Evolutionary conservation across 2,329 filamentous ascomycete species (phyloP), one percentile per base, ranked within the genome.

Genomic region (Akanthomyces dipterigenus): DNA sequence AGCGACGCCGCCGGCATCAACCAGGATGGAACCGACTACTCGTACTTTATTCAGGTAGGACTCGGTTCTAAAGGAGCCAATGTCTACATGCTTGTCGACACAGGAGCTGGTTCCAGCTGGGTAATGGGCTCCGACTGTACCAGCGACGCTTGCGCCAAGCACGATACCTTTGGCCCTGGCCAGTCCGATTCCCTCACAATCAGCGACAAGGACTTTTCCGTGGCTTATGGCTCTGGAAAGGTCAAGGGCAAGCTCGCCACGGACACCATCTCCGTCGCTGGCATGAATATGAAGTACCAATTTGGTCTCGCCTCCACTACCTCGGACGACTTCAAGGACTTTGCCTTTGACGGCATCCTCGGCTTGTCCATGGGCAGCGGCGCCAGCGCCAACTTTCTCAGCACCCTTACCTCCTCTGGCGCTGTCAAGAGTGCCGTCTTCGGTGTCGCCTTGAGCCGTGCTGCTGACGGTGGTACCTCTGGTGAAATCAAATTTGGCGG

Each of bases 341-440:
- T 93, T 67, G 88, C 90, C 1, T 92, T 96, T 73, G 92, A 96
- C 71, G 92, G 92, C 26, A 96, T 96, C 54, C 77, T 96, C 3
- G 92, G 91, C 4, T 76, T 96, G 26, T 88, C 89, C 18, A 86
- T 87, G 67, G 82, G 81, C 63, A 76, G 79, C 12, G 82, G 82
- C 3, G 78, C 77, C 40, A 81, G 82, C 5, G 83, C 88, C 22
- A 90, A 86, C 49, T 87, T 95, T 67, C 79, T 95, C 70, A 78
- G 88, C 43, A 76, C 81, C 2, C 74, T 96, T 49, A 77, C 78
- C 18, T 68, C 80, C 1, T 78, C 82, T n/a, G 79, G 82, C 24
- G 68, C 82, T 22, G 76, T 95, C 48, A 67, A 75, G 16, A 70
- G 82, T 5, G 91, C 90, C 69, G 72, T 93, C 22, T 87, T 93